Evolutionary conservation across 2,329 filamentous ascomycete species (phyloP), one percentile per base, ranked within the genome.

Genomic region (Sporothrix variecibatus): DNA sequence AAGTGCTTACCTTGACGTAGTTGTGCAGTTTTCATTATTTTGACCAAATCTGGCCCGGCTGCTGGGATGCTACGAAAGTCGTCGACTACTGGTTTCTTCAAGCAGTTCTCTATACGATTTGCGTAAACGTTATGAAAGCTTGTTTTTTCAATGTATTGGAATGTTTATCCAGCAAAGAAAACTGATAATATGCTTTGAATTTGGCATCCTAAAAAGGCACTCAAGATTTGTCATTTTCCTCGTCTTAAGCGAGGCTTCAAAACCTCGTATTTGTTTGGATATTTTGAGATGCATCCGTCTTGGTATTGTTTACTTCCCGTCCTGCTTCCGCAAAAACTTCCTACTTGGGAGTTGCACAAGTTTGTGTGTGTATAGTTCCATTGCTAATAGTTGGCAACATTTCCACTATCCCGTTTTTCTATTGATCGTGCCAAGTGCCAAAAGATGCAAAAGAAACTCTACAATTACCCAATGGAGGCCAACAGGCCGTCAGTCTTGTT

Each of bases 261-360:
- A 23, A 49, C 23, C 64, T 71, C 68, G 68, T 60, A 71, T 60
- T 71, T 71, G 68, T 40, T 71, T 71, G 34, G 68, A 46, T 58
- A 7, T 26, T 58, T 46, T 51, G 34, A 12, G 34, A 2, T 71
- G 40, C 40, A 46, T 60, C 68, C 49, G 12, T 11, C 11, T 38
- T 58, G 17, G 12, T 56, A 9, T 26, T 28, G 43, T 28, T 11
- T 49, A 49, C 3, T 8, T 43, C 3, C 31, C 9, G 60, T 3
- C 34, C 38, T 26, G 8, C 38, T 53, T 49, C 23, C 49, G 49
- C 51, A 28, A 40, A 26, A 8, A 34, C 17, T 34, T 20, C 15
- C 56, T 20, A 60, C 4, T 60, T 60, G 11, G 56, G 56, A 60
- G 20, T 4, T 60, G 26, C 26, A 28, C 28, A 20, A 20, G 15